Evolutionary conservation across 2,329 filamentous ascomycete genomes (phyloP), one percentile per base, ranked within the genome.

Genomic region (Trichophyton rubrum): DNA sequence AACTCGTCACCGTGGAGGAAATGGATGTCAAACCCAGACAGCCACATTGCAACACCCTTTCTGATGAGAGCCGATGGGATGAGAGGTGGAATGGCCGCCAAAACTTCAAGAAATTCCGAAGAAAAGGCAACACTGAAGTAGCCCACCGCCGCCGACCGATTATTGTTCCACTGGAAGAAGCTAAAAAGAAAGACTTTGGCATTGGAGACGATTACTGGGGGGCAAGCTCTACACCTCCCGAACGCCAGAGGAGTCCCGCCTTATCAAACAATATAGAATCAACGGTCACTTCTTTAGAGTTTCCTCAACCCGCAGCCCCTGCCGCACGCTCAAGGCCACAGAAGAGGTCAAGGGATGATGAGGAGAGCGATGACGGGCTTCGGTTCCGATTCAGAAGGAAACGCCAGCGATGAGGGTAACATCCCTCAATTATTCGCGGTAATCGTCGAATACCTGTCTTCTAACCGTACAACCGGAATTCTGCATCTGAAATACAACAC

Each of bases 51-150:
- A 67, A 58, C 63, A 66, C 63, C 65, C 67, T 74, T n/a, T 65
- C 74, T 59, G 70, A 75, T n/a, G 72, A 79, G 17, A 82, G 85
- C 3, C 80, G 89, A 45, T 96, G 92, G 91, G 83, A 96, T 65
- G 85, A 89, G 0, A 80, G 80, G 43, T 99, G 93, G 93, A 95
- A 96, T 70, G 93, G 92, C 0, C 82, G 92, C 49, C 92, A 90
- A 73, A 97, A 99, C 69, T 99, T 96, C 77, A 99, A 99, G 72
- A 88, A 84, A 67, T 99, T 99, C 69, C 45, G 64, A 61, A 63
- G 73, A 41, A 67, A 70, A 55, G 70, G 71, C 60, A 67, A 73
- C 66, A 68, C 71, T 63, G 59, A 72, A 0, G 66, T 68, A 56
- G 73, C 75, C n/a, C 73, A 74, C 38, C 73, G 75, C 38, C 66